A percentile compares a stretch with the other conserved stretches of the same genome.
These are phyloP conservation scores for Malassezia arunalokei DNA, from an alignment of 1,284 basidiomycete species.

Conservation along the genomic window DNA sequence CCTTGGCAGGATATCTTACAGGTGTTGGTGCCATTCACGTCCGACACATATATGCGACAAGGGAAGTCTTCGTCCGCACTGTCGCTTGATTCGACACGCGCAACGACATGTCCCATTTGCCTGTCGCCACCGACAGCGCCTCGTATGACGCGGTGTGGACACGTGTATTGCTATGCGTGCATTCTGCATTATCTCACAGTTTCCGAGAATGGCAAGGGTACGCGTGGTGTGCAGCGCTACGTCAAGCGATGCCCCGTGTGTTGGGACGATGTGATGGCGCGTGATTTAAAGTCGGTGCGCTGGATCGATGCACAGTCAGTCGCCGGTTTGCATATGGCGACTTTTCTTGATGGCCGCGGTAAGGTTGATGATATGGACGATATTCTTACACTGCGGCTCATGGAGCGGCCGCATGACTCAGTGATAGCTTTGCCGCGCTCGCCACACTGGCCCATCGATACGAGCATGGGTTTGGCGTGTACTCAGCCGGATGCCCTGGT, in stretches of 20 bases:
- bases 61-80: neutral
- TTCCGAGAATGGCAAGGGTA: slow-evolving; percentile 13
- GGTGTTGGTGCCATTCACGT: slow-evolving; percentile 70
- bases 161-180: slow-evolving; percentile 54
- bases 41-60: slow-evolving; percentile 34
- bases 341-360: slow-evolving; percentile 11
- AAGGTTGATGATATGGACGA: slow-evolving; percentile 44
- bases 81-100: neutral
- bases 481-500: slow-evolving; percentile 69
- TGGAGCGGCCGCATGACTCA: slow-evolving; percentile 84
- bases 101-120: slow-evolving; percentile 72
- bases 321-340: slow-evolving; percentile 18
- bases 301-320: slow-evolving; percentile 47
- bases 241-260: slow-evolving; percentile 69
- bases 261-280: slow-evolving; percentile 79
- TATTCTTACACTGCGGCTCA: slow-evolving; percentile 66
- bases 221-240: slow-evolving; percentile 3
- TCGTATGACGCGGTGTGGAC: slow-evolving; percentile 92
- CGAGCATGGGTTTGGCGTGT: slow-evolving; percentile 3
- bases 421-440: slow-evolving; percentile 90
- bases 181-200: slow-evolving; percentile 60
- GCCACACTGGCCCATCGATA: slow-evolving; percentile 61
- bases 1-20: slow-evolving; percentile 72
- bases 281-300: slow-evolving; percentile 79
- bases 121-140: slow-evolving; percentile 78